Base-by-base conservation (phyloP, 2,329 filamentous ascomycete species). In the Talaromyces sp. region DNA sequence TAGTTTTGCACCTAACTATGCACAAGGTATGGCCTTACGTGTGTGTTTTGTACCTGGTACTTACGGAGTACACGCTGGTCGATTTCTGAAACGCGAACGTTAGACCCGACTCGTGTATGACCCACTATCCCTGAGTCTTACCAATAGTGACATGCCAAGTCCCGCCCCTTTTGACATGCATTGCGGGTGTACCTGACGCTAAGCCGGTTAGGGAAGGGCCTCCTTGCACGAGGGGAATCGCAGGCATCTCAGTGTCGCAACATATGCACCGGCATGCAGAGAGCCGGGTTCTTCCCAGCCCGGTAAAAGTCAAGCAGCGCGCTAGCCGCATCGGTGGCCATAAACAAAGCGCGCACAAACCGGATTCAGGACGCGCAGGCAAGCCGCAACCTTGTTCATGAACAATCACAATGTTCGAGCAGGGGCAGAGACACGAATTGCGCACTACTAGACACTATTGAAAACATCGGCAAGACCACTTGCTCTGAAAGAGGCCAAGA, bases 141-240 rank as follows among this genome's bases (percentile, higher is more conserved):
- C 52, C 52, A 56, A 25, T 56, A 8, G 9, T 5, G n/a, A 37
- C 5, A 8, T 19, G 27, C 50, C 27, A 54, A 54, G 27, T 1
- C 9, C n/a, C 5, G n/a, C 52, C 50, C 52, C 52, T 56, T 39
- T 56, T 22, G 52, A 56, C 50, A 15, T 37, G 31, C 50, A 56
- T 17, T 31, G 45, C 49, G 49, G 49, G 27, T 56, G 52, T 37
- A 25, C 52, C 52, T 56, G 33, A 56, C 52, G 52, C 52, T 56
- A 56, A 39, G 11, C 52, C 19, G 0, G 6, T 8, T 56, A 17
- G 6, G 33, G 52, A 19, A 56, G 33, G n/a, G 8, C 3, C 31
- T 10, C 49, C 27, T 52, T 50, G 15, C 47, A 47, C 45, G 45
- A 47, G 47, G 47, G 15, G 49, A 31, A 33, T 31, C 25, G 25